Evolutionary conservation across 345 rosid species (phyloP).

Genomic region (Nasturtium officinale): DNA sequence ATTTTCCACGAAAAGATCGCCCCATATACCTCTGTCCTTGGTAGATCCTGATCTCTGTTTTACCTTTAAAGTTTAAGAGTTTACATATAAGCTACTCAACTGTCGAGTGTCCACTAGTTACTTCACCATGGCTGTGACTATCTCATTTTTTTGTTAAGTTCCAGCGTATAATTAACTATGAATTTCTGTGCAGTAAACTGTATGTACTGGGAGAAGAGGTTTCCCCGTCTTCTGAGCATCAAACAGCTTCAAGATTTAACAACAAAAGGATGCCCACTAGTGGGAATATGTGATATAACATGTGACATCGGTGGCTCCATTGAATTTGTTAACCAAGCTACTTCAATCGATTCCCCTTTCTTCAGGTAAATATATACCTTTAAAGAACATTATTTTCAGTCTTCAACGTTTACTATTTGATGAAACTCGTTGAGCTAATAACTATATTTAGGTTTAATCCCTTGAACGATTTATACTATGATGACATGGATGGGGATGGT

Average conservation of each 20-base stretch:
- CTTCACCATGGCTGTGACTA: conserved; percentile 11
- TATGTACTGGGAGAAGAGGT: conserved; percentile 96
- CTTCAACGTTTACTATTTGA: not conserved
- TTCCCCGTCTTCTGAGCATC: conserved; percentile 71
- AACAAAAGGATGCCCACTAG: conserved; percentile 68
- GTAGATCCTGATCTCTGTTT: conserved; percentile 49
- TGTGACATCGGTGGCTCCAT: conserved; percentile 89
- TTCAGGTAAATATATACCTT: conserved; percentile 58
- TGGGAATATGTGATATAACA: conserved; percentile 87
- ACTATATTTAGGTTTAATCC: conserved; percentile 64
- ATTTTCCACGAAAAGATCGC: conserved; percentile 74
- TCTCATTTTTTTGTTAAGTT: conserved; percentile 7
- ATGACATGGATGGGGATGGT: conserved; percentile 85
- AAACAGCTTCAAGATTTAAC: conserved; percentile 67
- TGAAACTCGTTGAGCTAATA: not conserved
- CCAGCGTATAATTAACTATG: not conserved
- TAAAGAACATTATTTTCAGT: not conserved
- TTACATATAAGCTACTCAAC: not conserved
- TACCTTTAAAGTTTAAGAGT: conserved; percentile 17
- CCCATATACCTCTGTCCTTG: conserved; percentile 80
- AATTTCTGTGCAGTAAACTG: conserved; percentile 69
- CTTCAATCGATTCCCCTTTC: conserved; percentile 81
- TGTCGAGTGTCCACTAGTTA: not conserved
- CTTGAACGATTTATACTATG: conserved; percentile 55
- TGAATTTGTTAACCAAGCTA: conserved; percentile 76